Conservation (phyloP, 2,329 filamentous ascomycete species). For the Macrophomina phaseolina region DNA sequence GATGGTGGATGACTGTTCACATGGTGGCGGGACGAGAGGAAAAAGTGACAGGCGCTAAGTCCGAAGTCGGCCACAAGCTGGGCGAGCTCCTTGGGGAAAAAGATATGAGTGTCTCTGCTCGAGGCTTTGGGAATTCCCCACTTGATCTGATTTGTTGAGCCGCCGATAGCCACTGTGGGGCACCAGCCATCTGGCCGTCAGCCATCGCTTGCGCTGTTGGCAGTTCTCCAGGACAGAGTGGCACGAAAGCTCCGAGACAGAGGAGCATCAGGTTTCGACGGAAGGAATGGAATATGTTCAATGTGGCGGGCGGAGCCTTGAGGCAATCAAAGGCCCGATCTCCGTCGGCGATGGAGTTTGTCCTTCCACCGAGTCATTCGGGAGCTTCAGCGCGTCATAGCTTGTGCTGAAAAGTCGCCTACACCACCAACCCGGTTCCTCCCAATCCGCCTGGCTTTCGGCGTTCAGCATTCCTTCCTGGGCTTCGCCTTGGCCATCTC, state of each 20-base stretch:
- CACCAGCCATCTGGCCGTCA: not conserved
- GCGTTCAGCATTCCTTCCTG: not conserved
- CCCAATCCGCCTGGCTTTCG: not conserved
- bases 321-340: not conserved
- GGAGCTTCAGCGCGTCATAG: slow-evolving; percentile 20
- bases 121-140: not conserved
- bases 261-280: not conserved
- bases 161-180: slow-evolving; percentile 17
- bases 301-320: not conserved
- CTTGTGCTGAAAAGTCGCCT: slow-evolving; percentile 1
- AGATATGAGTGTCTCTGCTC: not conserved
- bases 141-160: slow-evolving; percentile 25
- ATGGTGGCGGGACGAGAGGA: not conserved
- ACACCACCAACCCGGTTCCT: not conserved
- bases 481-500: not conserved
- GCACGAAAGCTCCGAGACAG: not conserved
- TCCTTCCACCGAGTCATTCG: not conserved
- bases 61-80: slow-evolving; percentile 25
- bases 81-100: slow-evolving; percentile 14
- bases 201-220: not conserved
- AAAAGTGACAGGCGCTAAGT: slow-evolving; percentile 23
- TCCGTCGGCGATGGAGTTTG: not conserved
- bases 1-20: not conserved
- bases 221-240: not conserved
- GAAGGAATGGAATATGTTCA: not conserved